These are phyloP conservation scores for Alternaria ventricosa DNA, from an alignment of 2,329 filamentous ascomycete species.

Conservation along the genomic window DNA sequence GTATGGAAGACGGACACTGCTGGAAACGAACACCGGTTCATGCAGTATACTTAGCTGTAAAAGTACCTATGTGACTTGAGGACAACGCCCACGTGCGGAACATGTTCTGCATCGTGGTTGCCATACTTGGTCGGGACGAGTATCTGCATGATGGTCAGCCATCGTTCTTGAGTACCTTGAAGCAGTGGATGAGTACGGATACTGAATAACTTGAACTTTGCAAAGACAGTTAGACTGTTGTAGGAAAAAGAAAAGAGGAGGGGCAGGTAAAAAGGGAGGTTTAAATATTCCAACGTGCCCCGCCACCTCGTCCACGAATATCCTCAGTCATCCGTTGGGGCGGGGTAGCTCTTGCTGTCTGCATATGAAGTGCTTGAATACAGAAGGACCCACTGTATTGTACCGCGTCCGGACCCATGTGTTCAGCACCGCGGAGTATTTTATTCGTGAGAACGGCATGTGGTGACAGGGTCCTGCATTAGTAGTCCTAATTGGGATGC, in stretches of 20 bases:
- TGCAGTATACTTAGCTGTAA: constrained; percentile 51
- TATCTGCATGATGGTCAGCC: constrained; percentile 32
- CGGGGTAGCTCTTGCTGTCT: constrained; percentile 32
- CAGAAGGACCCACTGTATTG: constrained; percentile 10
- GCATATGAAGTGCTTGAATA: constrained; percentile 10
- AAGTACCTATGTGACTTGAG: constrained; percentile 46
- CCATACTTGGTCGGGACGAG: constrained; percentile 35
- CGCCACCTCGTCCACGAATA: constrained; percentile 11
- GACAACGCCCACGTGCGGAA: constrained; percentile 45
- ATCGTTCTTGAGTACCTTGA: constrained; percentile 6
- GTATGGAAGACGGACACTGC: constrained; percentile 2
- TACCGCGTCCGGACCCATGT: constrained; percentile 1
- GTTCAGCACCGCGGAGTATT: constrained; percentile 8
- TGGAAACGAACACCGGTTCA: constrained; percentile 51
- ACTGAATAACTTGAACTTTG: neutral
- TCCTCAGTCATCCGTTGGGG: constrained; percentile 33
- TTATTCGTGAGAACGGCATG: constrained; percentile 6
- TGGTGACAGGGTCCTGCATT: constrained; percentile 1
- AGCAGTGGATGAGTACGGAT: constrained; percentile 28
- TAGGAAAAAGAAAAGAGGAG: neutral
- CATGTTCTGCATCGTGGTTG: constrained; percentile 38
- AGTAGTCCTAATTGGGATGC: neutral
- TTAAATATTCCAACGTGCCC: constrained; percentile 29
- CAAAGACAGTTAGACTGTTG: neutral
- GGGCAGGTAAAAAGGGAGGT: constrained; percentile 4